Conservation (phyloP, 768 basidiomycete species). For the Rhizopogon vulgaris region DNA sequence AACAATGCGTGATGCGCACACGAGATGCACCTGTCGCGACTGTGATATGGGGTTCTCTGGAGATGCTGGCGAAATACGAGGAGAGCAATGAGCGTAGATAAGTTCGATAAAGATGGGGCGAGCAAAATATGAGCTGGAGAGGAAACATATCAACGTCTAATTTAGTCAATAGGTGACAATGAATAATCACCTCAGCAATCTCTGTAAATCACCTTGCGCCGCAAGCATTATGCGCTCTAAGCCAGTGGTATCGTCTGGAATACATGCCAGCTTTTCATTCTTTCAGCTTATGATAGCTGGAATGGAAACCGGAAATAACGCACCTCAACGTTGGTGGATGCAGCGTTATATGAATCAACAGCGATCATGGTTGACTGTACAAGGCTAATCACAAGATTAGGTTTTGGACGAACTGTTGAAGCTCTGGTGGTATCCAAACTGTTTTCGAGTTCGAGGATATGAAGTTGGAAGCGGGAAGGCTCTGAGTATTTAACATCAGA, state of each 20-base stretch:
- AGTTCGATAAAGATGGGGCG: slow-evolving; percentile 53
- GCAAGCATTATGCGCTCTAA: slow-evolving; percentile 64
- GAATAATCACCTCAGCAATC: slow-evolving; percentile 52
- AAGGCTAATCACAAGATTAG: neutral
- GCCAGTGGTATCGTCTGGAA: slow-evolving; percentile 34
- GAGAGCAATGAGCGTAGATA: slow-evolving; percentile 45
- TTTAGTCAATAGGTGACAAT: neutral
- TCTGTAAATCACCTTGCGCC: slow-evolving; percentile 66
- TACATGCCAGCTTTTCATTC: slow-evolving; percentile 14
- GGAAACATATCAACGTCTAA: neutral
- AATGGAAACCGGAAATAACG: neutral
- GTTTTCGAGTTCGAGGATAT: neutral
- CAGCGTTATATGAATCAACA: slow-evolving; percentile 18
- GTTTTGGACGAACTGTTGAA: slow-evolving; percentile 9
- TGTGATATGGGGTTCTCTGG: slow-evolving; percentile 49
- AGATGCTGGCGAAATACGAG: slow-evolving; percentile 32
- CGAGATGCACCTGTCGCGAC: slow-evolving; percentile 58
- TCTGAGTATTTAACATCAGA: neutral
- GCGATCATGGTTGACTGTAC: slow-evolving; percentile 12
- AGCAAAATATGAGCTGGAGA: slow-evolving; percentile 56
- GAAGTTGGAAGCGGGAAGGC: too few species aligned
- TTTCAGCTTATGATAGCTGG: slow-evolving; percentile 1
- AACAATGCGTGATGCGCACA: slow-evolving; percentile 46
- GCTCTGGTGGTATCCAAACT: neutral
- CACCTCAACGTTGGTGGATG: slow-evolving; percentile 22